A percentile compares a stretch with the other conserved stretches of the same genome.
phyloP scores from a whole-genome alignment of 2,329 filamentous ascomycete genomes.

The Microsporum audouinii region DNA sequence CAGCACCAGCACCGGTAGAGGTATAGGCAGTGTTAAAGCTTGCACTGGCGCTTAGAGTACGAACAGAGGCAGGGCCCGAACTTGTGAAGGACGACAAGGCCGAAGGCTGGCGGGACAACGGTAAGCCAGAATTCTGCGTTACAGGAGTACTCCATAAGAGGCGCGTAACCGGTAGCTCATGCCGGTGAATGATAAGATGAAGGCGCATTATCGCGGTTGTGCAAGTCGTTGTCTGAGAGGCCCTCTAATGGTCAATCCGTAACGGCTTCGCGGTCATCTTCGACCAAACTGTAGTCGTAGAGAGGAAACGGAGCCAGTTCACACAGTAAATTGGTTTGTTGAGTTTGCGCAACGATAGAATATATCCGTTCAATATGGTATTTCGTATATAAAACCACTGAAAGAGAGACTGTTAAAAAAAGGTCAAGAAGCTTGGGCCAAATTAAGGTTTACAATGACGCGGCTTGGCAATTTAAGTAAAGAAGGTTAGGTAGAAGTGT shows the following conservation, averaged over 20 bases:
- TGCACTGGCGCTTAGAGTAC: slow-evolving; percentile 28
- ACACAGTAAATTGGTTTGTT: neutral
- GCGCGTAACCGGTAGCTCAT: slow-evolving; percentile 59
- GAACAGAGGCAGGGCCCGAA: slow-evolving; percentile 20
- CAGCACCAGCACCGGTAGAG: slow-evolving; percentile 3
- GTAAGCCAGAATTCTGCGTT: slow-evolving; percentile 16
- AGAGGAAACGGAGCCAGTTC: neutral
- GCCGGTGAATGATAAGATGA: slow-evolving; percentile 59
- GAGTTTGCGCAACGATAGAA: neutral
- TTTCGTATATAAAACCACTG: neutral
- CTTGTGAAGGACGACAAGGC: slow-evolving; percentile 22
- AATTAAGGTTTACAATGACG: neutral
- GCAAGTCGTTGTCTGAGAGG: neutral
- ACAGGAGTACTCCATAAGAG: slow-evolving; percentile 56
- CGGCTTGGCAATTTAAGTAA: neutral
- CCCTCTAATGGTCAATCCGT: neutral
- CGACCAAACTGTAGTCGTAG: neutral
- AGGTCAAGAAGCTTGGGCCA: neutral
- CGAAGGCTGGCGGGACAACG: slow-evolving; percentile 10
- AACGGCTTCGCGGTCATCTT: neutral
- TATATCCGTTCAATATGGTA: neutral
- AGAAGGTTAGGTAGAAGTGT: no score
- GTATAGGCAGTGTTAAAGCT: slow-evolving; percentile 15
- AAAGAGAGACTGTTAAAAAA: neutral
- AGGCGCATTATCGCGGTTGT: slow-evolving; percentile 50